These are phyloP conservation scores for Globisporangium abappressorium DNA, from an alignment of 352 stramenopile species.

Conservation along the genomic window DNA sequence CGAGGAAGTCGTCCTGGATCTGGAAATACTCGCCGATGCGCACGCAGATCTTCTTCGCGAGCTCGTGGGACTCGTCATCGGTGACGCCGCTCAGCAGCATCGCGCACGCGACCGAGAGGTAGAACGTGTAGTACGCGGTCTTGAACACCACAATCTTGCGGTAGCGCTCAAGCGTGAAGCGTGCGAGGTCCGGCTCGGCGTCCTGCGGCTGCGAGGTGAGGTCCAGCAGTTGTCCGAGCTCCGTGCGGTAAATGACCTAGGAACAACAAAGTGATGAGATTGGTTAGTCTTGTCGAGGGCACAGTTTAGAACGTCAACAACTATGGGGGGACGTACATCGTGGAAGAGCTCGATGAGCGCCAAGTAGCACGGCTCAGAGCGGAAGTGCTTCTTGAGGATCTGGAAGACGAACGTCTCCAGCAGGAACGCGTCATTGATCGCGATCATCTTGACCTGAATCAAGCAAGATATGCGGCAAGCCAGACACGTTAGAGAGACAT, in stretches of 20 bases:
- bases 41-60: slow-evolving; percentile 94
- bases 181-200: slow-evolving; percentile 75
- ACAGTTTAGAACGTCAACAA: not conserved
- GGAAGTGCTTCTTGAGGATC: slow-evolving; percentile 88
- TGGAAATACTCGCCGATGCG: slow-evolving; percentile 99
- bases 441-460: slow-evolving; percentile 87
- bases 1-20: slow-evolving; percentile 98
- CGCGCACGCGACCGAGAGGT: slow-evolving; percentile 92
- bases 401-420: slow-evolving; percentile 93
- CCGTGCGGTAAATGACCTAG: slow-evolving; percentile 96
- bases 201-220: slow-evolving; percentile 88
- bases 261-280: not conserved
- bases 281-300: not conserved
- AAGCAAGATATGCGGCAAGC: not conserved
- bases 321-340: slow-evolving; percentile 40
- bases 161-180: slow-evolving; percentile 93
- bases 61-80: slow-evolving; percentile 66
- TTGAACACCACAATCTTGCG: slow-evolving; percentile 98
- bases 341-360: slow-evolving; percentile 96
- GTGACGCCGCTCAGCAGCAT: slow-evolving; percentile 88
- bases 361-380: slow-evolving; percentile 84
- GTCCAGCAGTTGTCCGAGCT: slow-evolving; percentile 95
- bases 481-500: not conserved
- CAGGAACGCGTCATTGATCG: slow-evolving; percentile 97
- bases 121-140: slow-evolving; percentile 99